phyloP scores from a whole-genome alignment of 1,139 yeast species.

The Taiozyma sp. region DNA sequence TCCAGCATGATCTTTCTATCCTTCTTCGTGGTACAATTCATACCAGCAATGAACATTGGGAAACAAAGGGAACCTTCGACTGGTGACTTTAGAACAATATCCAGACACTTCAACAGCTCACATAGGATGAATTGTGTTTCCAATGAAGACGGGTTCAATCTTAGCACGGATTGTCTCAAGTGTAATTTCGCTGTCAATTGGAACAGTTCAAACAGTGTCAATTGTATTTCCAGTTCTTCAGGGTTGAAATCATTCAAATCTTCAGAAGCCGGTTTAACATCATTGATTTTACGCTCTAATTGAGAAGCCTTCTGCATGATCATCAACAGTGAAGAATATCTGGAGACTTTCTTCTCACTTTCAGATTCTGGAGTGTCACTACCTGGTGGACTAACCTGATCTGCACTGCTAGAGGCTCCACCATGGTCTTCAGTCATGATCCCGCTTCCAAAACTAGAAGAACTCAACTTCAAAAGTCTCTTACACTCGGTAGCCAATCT shows the following conservation, averaged over 20 bases:
- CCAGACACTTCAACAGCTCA: conserved; percentile 54
- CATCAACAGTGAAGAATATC: conserved; percentile 28
- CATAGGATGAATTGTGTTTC: conserved; percentile 59
- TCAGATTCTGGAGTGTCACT: conserved; percentile 22
- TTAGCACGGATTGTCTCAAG: conserved; percentile 57
- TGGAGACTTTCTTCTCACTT: conserved; percentile 17
- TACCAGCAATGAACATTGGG: conserved; percentile 75
- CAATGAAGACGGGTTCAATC: conserved; percentile 56
- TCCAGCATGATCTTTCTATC: conserved; percentile 48
- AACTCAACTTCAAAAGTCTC: conserved; percentile 22
- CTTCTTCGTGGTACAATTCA: conserved; percentile 48
- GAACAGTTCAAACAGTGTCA: conserved; percentile 68
- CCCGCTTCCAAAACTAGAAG: conserved; percentile 20
- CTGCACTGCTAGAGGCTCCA: conserved; percentile 3
- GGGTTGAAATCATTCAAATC: conserved; percentile 45
- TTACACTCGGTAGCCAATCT: conserved; percentile 53
- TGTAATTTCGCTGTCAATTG: conserved; percentile 69
- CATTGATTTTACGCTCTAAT: conserved; percentile 47
- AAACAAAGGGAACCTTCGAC: conserved; percentile 72
- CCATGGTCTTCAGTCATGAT: conserved; percentile 16
- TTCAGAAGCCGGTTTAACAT: conserved; percentile 48
- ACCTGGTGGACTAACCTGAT: conserved; percentile 14
- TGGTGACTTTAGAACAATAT: conserved; percentile 57
- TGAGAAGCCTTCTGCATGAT: conserved; percentile 36
- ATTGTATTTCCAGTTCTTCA: conserved; percentile 58